These are phyloP conservation scores for Roridomyces roridus DNA, from an alignment of 768 basidiomycete species.

Conservation along the genomic window DNA sequence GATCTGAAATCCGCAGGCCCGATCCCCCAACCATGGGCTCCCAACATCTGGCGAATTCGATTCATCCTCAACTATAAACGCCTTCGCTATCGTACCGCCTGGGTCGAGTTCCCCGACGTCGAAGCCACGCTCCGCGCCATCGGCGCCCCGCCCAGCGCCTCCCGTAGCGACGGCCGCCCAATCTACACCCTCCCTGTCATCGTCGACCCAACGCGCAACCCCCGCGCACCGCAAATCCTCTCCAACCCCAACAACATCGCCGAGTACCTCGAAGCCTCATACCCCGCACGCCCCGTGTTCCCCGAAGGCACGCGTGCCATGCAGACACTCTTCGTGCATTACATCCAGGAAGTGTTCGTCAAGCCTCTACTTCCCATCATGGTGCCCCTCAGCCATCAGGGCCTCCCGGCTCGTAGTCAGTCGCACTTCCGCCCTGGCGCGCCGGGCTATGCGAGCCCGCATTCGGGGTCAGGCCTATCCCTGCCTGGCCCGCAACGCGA, in stretches of 20 bases:
- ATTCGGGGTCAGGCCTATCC: slow-evolving; percentile 14
- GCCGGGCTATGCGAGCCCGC: slow-evolving; percentile 7
- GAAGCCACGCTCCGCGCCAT: slow-evolving; percentile 65
- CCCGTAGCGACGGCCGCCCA: slow-evolving; percentile 60
- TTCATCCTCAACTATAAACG: slow-evolving; percentile 71
- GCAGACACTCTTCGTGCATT: slow-evolving; percentile 74
- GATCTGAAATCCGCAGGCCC: slow-evolving; percentile 23
- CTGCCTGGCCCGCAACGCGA: slow-evolving; percentile 55
- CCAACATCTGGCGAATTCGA: slow-evolving; percentile 55
- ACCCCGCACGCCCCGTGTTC: slow-evolving; percentile 74
- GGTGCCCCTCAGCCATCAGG: slow-evolving; percentile 71
- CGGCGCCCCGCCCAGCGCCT: slow-evolving; percentile 62
- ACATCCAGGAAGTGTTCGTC: too few species aligned
- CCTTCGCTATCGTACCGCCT: slow-evolving; percentile 70
- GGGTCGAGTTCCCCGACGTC: slow-evolving; percentile 76
- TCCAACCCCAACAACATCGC: slow-evolving; percentile 62
- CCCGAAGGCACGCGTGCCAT: slow-evolving; percentile 76
- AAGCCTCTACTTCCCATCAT: slow-evolving; percentile 77
- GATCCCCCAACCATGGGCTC: slow-evolving; percentile 25
- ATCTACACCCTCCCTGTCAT: slow-evolving; percentile 73
- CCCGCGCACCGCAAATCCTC: slow-evolving; percentile 42
- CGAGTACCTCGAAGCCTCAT: slow-evolving; percentile 73
- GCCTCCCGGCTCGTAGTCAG: slow-evolving; percentile 62
- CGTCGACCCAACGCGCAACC: slow-evolving; percentile 46
- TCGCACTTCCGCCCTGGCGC: slow-evolving; percentile 49